Conservation (phyloP, 192 early-diverging fungal genomes). For the Phycomyces blakesleeanus region DNA sequence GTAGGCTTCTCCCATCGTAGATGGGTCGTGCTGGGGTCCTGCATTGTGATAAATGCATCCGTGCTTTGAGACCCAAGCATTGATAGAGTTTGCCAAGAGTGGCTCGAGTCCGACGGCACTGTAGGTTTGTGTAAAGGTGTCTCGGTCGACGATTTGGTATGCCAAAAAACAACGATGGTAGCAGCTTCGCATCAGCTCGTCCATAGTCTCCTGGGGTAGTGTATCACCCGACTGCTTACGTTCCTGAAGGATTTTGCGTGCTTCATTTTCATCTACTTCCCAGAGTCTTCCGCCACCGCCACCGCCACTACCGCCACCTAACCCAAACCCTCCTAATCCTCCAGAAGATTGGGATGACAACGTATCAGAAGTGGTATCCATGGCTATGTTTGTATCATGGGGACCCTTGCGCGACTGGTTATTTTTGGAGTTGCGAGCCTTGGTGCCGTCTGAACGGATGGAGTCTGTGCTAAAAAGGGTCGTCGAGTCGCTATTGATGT, state of each 20-base stretch:
- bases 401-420: slow-evolving; percentile 7
- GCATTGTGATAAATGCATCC: slow-evolving; percentile 36
- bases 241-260: slow-evolving; percentile 34
- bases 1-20: slow-evolving; percentile 35
- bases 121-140: slow-evolving; percentile 23
- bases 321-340: too few relatives aligned
- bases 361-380: too few relatives aligned
- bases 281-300: slow-evolving; percentile 36
- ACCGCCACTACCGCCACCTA: too few relatives aligned
- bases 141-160: slow-evolving; percentile 37
- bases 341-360: not conserved
- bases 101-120: slow-evolving; percentile 23
- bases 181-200: slow-evolving; percentile 27
- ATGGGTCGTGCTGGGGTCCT: slow-evolving; percentile 17
- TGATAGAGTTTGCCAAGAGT: slow-evolving; percentile 36
- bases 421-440: slow-evolving; percentile 4
- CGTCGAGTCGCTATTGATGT: slow-evolving; percentile 36
- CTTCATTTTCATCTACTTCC: slow-evolving; percentile 38
- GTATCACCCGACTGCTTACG: slow-evolving; percentile 21
- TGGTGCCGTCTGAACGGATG: slow-evolving; percentile 20
- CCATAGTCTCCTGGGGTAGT: slow-evolving; percentile 26
- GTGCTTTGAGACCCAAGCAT: slow-evolving; percentile 40
- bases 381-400: not conserved
- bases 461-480: slow-evolving; percentile 39
- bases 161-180: slow-evolving; percentile 37